Percentiles rank a stretch among this genome's conserved stretches.
phyloP scores from a whole-genome alignment of 352 stramenopile species.

The Elongisporangium prolatum region DNA sequence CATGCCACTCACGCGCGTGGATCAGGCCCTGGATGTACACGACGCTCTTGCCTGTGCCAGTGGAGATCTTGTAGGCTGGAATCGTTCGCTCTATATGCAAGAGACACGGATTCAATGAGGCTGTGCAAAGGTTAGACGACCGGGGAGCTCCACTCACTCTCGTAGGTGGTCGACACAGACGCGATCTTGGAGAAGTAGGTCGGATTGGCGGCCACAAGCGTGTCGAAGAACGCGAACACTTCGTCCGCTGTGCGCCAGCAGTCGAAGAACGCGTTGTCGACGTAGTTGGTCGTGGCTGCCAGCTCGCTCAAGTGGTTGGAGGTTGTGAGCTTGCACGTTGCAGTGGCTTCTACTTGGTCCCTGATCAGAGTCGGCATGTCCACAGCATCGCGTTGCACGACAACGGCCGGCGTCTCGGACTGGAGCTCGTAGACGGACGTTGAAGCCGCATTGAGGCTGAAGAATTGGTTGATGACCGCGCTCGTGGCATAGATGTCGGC shows the following conservation, averaged over 20 bases:
- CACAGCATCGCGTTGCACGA: not conserved
- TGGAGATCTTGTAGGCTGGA: constrained; percentile 19
- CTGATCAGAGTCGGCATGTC: not conserved
- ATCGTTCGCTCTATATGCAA: constrained; percentile 6
- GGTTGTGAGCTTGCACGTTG: not conserved
- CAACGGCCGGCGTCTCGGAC: not conserved
- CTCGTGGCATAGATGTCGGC: not conserved
- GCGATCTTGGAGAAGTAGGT: constrained; percentile 11
- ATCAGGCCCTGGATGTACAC: constrained; percentile 12
- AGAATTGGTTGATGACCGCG: not conserved
- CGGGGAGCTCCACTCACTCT: constrained; percentile 2
- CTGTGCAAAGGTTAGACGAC: not conserved
- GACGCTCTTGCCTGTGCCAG: constrained; percentile 2
- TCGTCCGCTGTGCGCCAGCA: constrained; percentile 16
- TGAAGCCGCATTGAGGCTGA: not conserved
- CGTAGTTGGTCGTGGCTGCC: constrained; percentile 1
- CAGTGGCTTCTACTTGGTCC: not conserved
- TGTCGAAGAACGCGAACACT: constrained; percentile 20
- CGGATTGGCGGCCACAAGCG: constrained; percentile 6
- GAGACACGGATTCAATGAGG: not conserved
- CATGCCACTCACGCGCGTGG: constrained; percentile 19
- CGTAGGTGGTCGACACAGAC: constrained; percentile 6
- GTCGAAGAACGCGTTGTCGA: constrained; percentile 20
- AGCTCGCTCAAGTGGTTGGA: not conserved
- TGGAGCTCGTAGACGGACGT: not conserved